phyloP scores from a whole-genome alignment of 1,284 basidiomycete species.

The Trichosporon inkin region DNA sequence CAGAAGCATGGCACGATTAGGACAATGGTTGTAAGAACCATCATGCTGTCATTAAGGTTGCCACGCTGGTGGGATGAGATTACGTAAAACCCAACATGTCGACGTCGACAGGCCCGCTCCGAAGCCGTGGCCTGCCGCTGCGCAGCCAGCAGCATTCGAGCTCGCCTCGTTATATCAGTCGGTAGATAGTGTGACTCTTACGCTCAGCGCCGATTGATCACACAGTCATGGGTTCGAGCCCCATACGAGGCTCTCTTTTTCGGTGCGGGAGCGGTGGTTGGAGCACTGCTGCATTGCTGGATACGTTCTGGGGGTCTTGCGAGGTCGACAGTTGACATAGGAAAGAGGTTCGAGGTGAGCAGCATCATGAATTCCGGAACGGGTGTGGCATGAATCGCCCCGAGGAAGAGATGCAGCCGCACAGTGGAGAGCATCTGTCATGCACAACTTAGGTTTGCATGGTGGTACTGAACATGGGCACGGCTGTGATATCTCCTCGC shows the following conservation, averaged over 20 bases:
- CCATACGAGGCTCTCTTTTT: slow-evolving; percentile 9
- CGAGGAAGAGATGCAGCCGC: too few species aligned
- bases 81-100: too few species aligned
- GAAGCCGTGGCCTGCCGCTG: not conserved
- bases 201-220: slow-evolving; percentile 1
- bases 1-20: too few species aligned
- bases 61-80: too few species aligned
- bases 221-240: slow-evolving; percentile 9
- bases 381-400: too few species aligned
- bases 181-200: slow-evolving; percentile 9
- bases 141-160: not conserved
- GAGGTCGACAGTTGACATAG: not conserved
- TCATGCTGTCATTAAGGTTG: not conserved
- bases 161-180: slow-evolving; percentile 9
- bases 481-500: too few species aligned
- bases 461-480: too few species aligned
- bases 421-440: too few species aligned
- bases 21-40: too few species aligned
- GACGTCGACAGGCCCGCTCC: not conserved
- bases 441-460: too few species aligned
- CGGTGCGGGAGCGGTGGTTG: not conserved
- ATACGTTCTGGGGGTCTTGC: not conserved
- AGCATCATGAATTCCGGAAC: too few species aligned
- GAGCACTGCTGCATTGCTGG: not conserved
- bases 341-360: too few species aligned